A percentile compares a stretch with the other conserved stretches of the same genome.
Conservation (phyloP, 208 protist species). For the Spongospora subterranea region DNA sequence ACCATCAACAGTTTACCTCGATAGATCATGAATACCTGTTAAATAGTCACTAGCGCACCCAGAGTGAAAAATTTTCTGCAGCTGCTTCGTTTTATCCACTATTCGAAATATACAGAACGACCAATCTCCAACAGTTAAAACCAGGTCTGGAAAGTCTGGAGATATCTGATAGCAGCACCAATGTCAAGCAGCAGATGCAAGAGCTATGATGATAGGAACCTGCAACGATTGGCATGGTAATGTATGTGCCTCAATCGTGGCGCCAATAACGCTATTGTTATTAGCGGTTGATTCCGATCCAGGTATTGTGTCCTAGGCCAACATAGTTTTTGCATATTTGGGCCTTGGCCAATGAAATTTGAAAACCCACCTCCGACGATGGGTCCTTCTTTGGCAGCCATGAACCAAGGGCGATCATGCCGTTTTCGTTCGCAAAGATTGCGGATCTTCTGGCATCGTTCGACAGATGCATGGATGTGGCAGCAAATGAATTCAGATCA, state of each 20-base stretch:
- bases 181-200: not conserved
- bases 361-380: not conserved
- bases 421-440: slow-evolving; percentile 42
- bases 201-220: too few relatives aligned
- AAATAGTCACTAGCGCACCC: slow-evolving; percentile 32
- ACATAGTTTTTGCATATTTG: not conserved
- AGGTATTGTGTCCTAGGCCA: not conserved
- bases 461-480: not conserved
- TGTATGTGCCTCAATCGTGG: not conserved
- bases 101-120: slow-evolving; percentile 33
- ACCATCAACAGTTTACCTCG: not conserved
- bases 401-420: slow-evolving; percentile 9
- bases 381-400: slow-evolving; percentile 38
- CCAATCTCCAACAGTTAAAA: slow-evolving; percentile 25
- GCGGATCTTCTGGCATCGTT: not conserved
- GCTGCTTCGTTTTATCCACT: slow-evolving; percentile 10
- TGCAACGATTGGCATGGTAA: not conserved
- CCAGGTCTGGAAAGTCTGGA: slow-evolving; percentile 29
- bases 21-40: not conserved
- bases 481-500: not conserved
- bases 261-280: not conserved
- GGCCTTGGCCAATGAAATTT: too few relatives aligned
- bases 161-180: slow-evolving; percentile 32
- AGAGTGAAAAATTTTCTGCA: slow-evolving; percentile 26
- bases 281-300: not conserved